Conservation (phyloP, 2,329 filamentous ascomycete species). For the Trichoderma simmonsii region DNA sequence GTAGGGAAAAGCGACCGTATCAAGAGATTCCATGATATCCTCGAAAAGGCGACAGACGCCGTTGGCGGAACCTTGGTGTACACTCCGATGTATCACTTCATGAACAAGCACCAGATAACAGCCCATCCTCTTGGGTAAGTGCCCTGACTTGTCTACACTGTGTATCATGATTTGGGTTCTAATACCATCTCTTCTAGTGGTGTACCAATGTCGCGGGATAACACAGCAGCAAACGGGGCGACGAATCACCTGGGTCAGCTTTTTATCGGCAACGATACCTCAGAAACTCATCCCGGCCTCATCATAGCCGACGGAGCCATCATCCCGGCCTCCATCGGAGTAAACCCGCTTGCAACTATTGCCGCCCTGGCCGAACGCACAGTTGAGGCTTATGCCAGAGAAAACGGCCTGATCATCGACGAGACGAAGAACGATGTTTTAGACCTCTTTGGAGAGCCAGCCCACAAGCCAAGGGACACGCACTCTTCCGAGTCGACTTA, state of each 20-base stretch:
- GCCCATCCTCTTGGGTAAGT: slow-evolving; percentile 59
- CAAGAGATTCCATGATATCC: slow-evolving; percentile 47
- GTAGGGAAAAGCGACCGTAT: slow-evolving; percentile 56
- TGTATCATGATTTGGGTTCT: neutral
- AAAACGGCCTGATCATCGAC: slow-evolving; percentile 43
- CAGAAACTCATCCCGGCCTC: slow-evolving; percentile 54
- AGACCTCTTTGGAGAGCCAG: slow-evolving; percentile 54
- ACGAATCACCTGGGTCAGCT: slow-evolving; percentile 61
- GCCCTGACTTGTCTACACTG: neutral
- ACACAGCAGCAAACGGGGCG: slow-evolving; percentile 54
- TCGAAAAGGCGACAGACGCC: slow-evolving; percentile 53
- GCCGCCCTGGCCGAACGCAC: slow-evolving; percentile 65
- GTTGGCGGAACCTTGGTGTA: slow-evolving; percentile 60
- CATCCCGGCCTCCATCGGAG: slow-evolving; percentile 60
- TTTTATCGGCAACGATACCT: slow-evolving; percentile 48
- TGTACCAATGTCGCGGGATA: slow-evolving; percentile 59
- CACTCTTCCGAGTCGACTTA: neutral
- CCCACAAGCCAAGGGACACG: slow-evolving; percentile 28
- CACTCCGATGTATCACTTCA: slow-evolving; percentile 55
- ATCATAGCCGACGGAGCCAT: slow-evolving; percentile 60
- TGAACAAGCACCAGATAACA: slow-evolving; percentile 58
- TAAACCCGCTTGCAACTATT: slow-evolving; percentile 68
- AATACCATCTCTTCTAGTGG: slow-evolving; percentile 41
- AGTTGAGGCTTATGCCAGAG: slow-evolving; percentile 48
- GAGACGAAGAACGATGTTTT: slow-evolving; percentile 46